Evolutionary conservation across 2,329 filamentous ascomycete species (phyloP).

Genomic region (Botrytis sinoallii): DNA sequence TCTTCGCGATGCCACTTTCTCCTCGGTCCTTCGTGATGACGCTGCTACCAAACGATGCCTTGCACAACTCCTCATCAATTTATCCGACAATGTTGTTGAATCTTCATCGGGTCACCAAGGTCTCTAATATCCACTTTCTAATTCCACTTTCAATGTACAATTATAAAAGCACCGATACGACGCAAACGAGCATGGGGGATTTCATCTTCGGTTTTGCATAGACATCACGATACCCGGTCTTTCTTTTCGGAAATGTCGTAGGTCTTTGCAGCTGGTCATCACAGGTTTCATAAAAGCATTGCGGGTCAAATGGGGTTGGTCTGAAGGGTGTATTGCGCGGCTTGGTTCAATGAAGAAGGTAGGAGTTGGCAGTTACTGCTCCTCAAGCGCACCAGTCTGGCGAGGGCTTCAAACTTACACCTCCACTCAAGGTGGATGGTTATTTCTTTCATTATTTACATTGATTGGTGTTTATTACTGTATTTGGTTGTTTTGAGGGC

Average conservation of each 20-base stretch:
- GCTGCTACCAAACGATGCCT: slow-evolving; percentile 97
- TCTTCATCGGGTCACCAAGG: slow-evolving; percentile 35
- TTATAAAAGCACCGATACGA: slow-evolving; percentile 31
- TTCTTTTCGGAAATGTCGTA: slow-evolving; percentile 31
- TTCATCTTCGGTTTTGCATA: slow-evolving; percentile 38
- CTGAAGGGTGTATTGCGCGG: slow-evolving; percentile 28
- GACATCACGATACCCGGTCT: slow-evolving; percentile 38
- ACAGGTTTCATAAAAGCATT: slow-evolving; percentile 35
- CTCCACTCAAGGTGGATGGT: slow-evolving; percentile 21
- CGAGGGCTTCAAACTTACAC: slow-evolving; percentile 24
- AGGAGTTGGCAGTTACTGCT: slow-evolving; percentile 17
- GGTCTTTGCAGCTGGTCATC: slow-evolving; percentile 30
- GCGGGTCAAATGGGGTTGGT: slow-evolving; percentile 26
- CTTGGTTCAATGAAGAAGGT: slow-evolving; percentile 21
- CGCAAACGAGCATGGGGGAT: slow-evolving; percentile 28
- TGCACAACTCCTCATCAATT: slow-evolving; percentile 93
- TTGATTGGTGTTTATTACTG: slow-evolving; percentile 29
- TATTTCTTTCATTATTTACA: slow-evolving; percentile 31
- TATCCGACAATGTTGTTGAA: slow-evolving; percentile 78
- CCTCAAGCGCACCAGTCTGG: background rate
- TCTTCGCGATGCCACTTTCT: slow-evolving; percentile 97
- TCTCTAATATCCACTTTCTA: slow-evolving; percentile 28
- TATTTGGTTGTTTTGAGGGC: slow-evolving; percentile 33
- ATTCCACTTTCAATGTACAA: slow-evolving; percentile 33
- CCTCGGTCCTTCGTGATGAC: slow-evolving; percentile 91